These are phyloP conservation scores for Arthrobotrys entomopaga DNA, from an alignment of 2,329 filamentous ascomycete species.

Conservation along the genomic window DNA sequence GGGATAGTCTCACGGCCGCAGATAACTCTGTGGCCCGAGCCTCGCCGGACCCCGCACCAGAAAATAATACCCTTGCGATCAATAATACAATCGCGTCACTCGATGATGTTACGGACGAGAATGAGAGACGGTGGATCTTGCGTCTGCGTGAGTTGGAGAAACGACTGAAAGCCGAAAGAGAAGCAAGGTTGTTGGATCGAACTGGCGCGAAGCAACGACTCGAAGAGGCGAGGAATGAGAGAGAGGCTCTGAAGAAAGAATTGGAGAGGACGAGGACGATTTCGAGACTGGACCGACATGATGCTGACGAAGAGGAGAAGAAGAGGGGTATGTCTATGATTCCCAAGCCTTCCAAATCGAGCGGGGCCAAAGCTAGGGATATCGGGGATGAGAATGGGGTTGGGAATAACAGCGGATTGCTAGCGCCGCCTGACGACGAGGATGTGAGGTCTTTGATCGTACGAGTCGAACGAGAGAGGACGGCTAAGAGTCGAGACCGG, in stretches of 20 bases:
- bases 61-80: slow-evolving; percentile 58
- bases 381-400: slow-evolving; percentile 37
- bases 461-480: slow-evolving; percentile 47
- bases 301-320: slow-evolving; percentile 36
- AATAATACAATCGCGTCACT: slow-evolving; percentile 60
- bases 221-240: slow-evolving; percentile 78
- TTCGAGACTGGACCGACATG: slow-evolving; percentile 40
- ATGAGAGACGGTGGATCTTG: slow-evolving; percentile 83
- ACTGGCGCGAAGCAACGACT: slow-evolving; percentile 82
- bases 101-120: slow-evolving; percentile 60
- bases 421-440: slow-evolving; percentile 50
- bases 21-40: slow-evolving; percentile 47
- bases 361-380: slow-evolving; percentile 14
- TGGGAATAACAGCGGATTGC: slow-evolving; percentile 28
- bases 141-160: slow-evolving; percentile 86
- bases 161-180: slow-evolving; percentile 87
- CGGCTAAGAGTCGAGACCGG: slow-evolving; percentile 50
- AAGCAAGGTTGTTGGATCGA: slow-evolving; percentile 84
- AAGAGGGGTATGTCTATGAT: slow-evolving; percentile 44
- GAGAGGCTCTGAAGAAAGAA: slow-evolving; percentile 74
- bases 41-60: slow-evolving; percentile 60
- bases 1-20: slow-evolving; percentile 41
- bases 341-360: slow-evolving; percentile 39
- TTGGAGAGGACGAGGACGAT: slow-evolving; percentile 68
- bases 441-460: slow-evolving; percentile 53